Evolutionary conservation across 169 alveolate genomes (phyloP), one percentile per base, ranked within the genome.

Genomic region (Toxoplasma gondii): DNA sequence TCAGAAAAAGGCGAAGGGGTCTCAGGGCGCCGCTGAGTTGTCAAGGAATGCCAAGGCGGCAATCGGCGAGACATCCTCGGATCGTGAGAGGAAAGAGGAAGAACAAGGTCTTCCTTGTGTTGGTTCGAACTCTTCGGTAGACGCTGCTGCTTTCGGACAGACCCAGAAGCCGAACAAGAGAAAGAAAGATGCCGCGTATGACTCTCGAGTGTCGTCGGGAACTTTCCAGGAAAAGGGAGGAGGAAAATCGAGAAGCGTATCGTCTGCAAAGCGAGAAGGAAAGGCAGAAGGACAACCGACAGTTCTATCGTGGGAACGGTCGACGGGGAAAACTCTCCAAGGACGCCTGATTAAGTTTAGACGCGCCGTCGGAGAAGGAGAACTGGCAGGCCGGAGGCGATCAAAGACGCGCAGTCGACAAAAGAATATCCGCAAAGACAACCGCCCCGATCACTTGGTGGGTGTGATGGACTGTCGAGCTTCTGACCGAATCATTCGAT

Each of bases 381-480:
- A 27, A 19, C n/a, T 12, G 31, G 7, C 24, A 19, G 74, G 34
- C 7, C 24, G 74, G 22, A 64, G 91, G 19, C 1, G 41, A 7
- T 19, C 91, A 16, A 84, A 84, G 41, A 84, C 78, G 91, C 45
- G 91, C 38, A 53, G 81, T 31, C 69, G 78, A 0, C 91, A 84
- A n/a, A 84, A 84, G 36, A 84, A 84, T 43, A 31, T 84, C 43
- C 69, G 91, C 36, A 31, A 58, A 7, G 91, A 84, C 78, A 84
- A n/a, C 91, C 91, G 91, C 43, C 91, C 91, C 64, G 67, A 31
- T 31, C 91, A 84, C 44, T 12, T 84, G 67, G 91, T 84, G 41
- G 9, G 91, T 34, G 5, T 31, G 24, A 17, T 81, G 16, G 24
- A 17, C 70, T 58, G 16, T 58, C 24, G 70, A 17, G 70, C 70